Evolutionary conservation across 352 stramenopile species (phyloP).

Genomic region (Phytopythium cucurbitacearum): DNA sequence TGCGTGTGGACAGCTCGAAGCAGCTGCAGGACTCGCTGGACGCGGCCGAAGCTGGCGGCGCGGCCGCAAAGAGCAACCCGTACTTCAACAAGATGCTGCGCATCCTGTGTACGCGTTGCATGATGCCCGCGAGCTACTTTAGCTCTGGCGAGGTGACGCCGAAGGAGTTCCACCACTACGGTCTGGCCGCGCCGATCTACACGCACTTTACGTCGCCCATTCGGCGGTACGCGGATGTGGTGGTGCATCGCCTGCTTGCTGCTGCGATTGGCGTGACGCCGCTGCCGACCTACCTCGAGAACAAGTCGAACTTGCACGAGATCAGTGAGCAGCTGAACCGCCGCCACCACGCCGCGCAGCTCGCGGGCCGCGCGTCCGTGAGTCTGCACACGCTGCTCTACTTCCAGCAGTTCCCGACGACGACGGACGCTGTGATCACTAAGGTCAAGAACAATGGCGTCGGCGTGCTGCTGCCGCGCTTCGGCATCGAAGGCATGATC

Average conservation of each 20-base stretch:
- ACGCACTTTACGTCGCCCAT: slow-evolving; percentile 99
- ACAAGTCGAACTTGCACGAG: slow-evolving; percentile 92
- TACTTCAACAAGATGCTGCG: slow-evolving; percentile 99
- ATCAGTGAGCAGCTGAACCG: slow-evolving; percentile 97
- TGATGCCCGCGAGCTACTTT: slow-evolving; percentile 99
- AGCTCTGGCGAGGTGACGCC: slow-evolving; percentile 94
- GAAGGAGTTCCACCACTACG: slow-evolving; percentile 98
- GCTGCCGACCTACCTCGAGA: slow-evolving; percentile 93
- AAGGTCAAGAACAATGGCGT: slow-evolving; percentile 95
- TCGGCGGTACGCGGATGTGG: slow-evolving; percentile 96
- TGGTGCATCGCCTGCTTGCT: slow-evolving; percentile 97
- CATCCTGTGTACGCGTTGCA: slow-evolving; percentile 96
- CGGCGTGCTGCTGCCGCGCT: slow-evolving; percentile 95
- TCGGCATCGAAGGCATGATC: slow-evolving; percentile 98
- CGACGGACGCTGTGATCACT: slow-evolving; percentile 92
- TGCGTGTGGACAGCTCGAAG: slow-evolving; percentile 77
- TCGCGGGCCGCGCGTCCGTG: slow-evolving; percentile 95
- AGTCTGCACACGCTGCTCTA: slow-evolving; percentile 97
- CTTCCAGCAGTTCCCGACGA: slow-evolving; percentile 89
- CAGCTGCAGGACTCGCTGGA: slow-evolving; percentile 83
- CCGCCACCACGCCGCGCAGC: slow-evolving; percentile 94
- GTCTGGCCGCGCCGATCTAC: slow-evolving; percentile 97
- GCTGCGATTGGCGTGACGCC: slow-evolving; percentile 95
- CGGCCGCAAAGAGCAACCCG: slow-evolving; percentile 62
- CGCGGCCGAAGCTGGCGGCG: slow-evolving; percentile 49